phyloP scores from a whole-genome alignment of 2,329 filamentous ascomycete species.

The Elsinoe batatas region DNA sequence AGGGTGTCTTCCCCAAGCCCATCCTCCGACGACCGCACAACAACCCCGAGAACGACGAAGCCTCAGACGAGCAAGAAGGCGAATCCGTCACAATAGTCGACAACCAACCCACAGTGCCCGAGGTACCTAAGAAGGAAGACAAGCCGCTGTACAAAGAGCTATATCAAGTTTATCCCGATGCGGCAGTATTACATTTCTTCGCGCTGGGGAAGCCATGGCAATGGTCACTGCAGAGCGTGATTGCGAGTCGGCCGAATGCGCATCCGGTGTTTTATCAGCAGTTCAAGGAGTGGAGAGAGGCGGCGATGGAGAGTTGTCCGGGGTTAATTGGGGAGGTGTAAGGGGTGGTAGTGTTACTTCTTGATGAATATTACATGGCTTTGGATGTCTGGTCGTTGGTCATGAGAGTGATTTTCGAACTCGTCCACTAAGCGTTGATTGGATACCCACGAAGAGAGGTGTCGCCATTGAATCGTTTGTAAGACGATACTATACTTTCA shows the following conservation, averaged over 20 bases:
- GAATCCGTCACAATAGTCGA: background rate
- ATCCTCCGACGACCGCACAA: background rate
- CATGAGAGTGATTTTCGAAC: no score
- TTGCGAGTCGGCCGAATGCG: conserved; percentile 17
- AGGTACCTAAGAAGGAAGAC: background rate
- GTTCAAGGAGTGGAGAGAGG: conserved; percentile 20
- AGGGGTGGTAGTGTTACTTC: no score
- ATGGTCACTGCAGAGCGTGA: conserved; percentile 13
- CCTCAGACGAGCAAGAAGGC: background rate
- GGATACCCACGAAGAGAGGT: no score
- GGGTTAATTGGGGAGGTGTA: conserved; percentile 1
- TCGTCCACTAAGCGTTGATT: no score
- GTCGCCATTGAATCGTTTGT: no score
- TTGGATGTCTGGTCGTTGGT: no score
- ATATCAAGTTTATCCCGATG: conserved; percentile 17
- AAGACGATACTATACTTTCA: no score
- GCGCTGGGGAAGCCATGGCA: conserved; percentile 24
- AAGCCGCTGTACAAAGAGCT: conserved; percentile 19
- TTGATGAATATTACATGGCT: no score
- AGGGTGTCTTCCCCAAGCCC: background rate
- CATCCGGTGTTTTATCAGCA: conserved; percentile 22
- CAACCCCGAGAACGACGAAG: background rate
- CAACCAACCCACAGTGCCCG: background rate
- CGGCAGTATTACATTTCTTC: conserved; percentile 23
- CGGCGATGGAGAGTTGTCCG: conserved; percentile 16